phyloP scores from a whole-genome alignment of 2,329 filamentous ascomycete species.

The Dactylellina sp. region DNA sequence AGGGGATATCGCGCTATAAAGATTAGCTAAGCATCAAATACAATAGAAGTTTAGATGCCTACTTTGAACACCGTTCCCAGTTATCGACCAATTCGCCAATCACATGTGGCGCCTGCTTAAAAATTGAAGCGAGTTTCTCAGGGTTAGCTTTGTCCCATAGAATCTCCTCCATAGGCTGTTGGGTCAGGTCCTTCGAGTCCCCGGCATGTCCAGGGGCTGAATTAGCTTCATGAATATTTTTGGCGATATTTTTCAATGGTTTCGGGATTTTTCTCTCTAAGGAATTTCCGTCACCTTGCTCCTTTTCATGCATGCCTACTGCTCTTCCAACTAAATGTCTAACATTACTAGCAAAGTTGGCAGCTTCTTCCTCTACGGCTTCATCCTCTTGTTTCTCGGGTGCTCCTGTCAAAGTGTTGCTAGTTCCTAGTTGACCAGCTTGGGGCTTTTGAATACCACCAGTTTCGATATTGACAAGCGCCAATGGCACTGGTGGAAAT shows the following conservation, averaged over 20 bases:
- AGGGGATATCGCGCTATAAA: constrained; percentile 70
- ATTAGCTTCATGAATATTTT: constrained; percentile 69
- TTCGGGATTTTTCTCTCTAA: constrained; percentile 68
- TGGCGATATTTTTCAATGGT: constrained; percentile 69
- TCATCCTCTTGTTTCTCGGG: constrained; percentile 85
- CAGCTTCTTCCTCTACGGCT: constrained; percentile 83
- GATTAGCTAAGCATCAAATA: no score
- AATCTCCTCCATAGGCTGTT: constrained; percentile 78
- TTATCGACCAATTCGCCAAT: constrained; percentile 72
- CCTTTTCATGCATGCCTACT: constrained; percentile 71
- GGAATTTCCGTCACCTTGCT: constrained; percentile 65
- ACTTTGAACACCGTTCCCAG: constrained; percentile 73
- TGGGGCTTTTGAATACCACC: constrained; percentile 82
- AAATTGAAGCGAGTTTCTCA: constrained; percentile 69
- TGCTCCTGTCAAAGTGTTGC: constrained; percentile 81
- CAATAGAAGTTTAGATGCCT: constrained; percentile 42
- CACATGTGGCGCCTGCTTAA: constrained; percentile 62
- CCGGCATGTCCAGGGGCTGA: constrained; percentile 68
- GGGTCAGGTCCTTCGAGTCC: constrained; percentile 70
- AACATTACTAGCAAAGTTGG: constrained; percentile 80
- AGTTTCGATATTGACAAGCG: constrained; percentile 75
- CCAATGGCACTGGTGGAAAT: constrained; percentile 81
- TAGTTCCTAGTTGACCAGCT: constrained; percentile 79
- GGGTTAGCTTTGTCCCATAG: constrained; percentile 82
- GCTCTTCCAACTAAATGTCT: constrained; percentile 79